phyloP scores from a whole-genome alignment of 192 early-diverging fungal species.

The Coemansia sp. region DNA sequence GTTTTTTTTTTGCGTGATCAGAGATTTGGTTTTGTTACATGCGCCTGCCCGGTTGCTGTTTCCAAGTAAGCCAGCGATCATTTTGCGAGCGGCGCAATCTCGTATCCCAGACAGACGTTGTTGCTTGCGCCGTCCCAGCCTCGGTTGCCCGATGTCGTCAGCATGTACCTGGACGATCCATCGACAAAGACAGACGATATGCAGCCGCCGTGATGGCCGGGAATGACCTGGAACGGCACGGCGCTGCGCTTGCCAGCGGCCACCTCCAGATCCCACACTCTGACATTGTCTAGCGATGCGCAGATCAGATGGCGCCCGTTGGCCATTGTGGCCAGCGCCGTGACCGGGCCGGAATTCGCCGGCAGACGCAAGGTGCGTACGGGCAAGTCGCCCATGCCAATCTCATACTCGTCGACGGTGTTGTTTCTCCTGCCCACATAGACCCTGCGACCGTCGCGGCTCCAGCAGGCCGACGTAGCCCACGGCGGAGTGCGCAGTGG shows the following conservation, averaged over 20 bases:
- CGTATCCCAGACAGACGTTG: slow-evolving; percentile 83
- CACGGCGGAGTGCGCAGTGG: slow-evolving; percentile 71
- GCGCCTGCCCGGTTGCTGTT: no score
- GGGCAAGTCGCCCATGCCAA: slow-evolving; percentile 56
- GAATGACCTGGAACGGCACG: slow-evolving; percentile 88
- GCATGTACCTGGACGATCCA: slow-evolving; percentile 71
- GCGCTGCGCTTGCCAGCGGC: slow-evolving; percentile 42
- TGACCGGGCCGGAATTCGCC: slow-evolving; percentile 83
- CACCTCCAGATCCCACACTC: slow-evolving; percentile 79
- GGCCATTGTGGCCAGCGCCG: slow-evolving; percentile 67
- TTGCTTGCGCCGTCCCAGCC: slow-evolving; percentile 94
- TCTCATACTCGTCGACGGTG: slow-evolving; percentile 89
- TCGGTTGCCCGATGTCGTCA: slow-evolving; percentile 87
- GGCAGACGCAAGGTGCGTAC: slow-evolving; percentile 80
- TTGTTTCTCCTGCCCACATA: slow-evolving; percentile 88
- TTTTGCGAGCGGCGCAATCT: slow-evolving; percentile 49
- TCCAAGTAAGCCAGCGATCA: not conserved
- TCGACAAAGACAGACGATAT: slow-evolving; percentile 71
- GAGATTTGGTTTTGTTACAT: no score
- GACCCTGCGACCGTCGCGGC: slow-evolving; percentile 73
- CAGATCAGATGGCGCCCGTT: slow-evolving; percentile 82
- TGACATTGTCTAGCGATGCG: slow-evolving; percentile 89
- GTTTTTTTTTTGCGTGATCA: not conserved
- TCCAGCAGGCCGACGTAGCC: slow-evolving; percentile 77
- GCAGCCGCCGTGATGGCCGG: slow-evolving; percentile 89